phyloP scores from a whole-genome alignment of 805 yeast genomes.

The Lachancea thermotolerans region DNA sequence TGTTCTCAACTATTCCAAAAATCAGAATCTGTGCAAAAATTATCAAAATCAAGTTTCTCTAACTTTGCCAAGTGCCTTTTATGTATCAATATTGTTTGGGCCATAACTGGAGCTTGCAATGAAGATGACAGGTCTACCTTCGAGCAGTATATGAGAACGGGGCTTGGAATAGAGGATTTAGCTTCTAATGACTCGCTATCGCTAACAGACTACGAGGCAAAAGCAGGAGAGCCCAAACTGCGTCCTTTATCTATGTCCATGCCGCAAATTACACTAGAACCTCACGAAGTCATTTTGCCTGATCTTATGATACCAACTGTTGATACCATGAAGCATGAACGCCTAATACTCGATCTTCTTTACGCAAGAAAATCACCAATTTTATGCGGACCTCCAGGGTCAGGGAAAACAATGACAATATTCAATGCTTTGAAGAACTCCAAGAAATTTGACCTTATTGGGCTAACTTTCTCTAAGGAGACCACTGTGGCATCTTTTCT shows the following conservation, averaged over 20 bases:
- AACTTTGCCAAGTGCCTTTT: neutral
- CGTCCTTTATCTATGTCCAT: slow-evolving; percentile 35
- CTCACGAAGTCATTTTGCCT: slow-evolving; percentile 53
- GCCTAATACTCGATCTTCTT: slow-evolving; percentile 49
- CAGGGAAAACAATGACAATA: slow-evolving; percentile 92
- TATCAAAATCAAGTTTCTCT: neutral
- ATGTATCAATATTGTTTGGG: slow-evolving; percentile 4
- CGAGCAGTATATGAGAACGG: neutral
- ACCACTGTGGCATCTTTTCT: slow-evolving; percentile 58
- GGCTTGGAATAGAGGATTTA: neutral
- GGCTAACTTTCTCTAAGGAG: slow-evolving; percentile 78
- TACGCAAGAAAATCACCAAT: slow-evolving; percentile 53
- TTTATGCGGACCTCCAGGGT: slow-evolving; percentile 94
- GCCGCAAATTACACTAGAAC: slow-evolving; percentile 41
- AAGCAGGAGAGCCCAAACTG: slow-evolving; percentile 45
- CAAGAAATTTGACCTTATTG: slow-evolving; percentile 50
- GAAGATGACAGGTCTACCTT: slow-evolving; percentile 3
- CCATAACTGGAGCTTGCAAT: slow-evolving; percentile 6
- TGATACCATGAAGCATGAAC: slow-evolving; percentile 68
- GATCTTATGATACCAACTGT: slow-evolving; percentile 68
- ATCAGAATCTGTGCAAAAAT: neutral
- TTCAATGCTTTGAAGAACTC: slow-evolving; percentile 58
- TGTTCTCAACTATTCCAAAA: neutral
- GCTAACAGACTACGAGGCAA: slow-evolving; percentile 38
- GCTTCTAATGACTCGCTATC: slow-evolving; percentile 10